These are phyloP conservation scores for Phytophthora uliginosa DNA, from an alignment of 352 stramenopile genomes.

Conservation along the genomic window DNA sequence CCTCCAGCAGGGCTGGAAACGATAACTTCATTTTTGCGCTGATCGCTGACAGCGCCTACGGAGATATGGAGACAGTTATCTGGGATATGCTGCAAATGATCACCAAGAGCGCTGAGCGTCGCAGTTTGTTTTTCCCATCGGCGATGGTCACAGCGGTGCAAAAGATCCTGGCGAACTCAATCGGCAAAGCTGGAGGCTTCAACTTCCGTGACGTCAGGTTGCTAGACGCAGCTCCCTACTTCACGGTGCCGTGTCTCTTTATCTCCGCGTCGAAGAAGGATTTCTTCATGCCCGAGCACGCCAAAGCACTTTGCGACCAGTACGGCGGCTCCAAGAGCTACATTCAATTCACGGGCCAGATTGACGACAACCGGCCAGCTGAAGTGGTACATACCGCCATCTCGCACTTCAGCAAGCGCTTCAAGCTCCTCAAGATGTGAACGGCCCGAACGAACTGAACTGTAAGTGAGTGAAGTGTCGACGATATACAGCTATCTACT, in stretches of 20 bases:
- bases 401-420: conserved; percentile 45
- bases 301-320: conserved; percentile 53
- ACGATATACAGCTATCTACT: too few relatives aligned
- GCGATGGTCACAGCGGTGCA: conserved; percentile 74
- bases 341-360: conserved; percentile 60
- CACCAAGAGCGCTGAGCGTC: conserved; percentile 74
- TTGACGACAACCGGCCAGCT: conserved; percentile 70
- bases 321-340: conserved; percentile 77
- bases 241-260: conserved; percentile 72
- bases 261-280: conserved; percentile 77
- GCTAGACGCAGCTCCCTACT: conserved; percentile 49
- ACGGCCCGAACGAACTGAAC: not conserved
- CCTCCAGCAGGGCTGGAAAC: conserved; percentile 14
- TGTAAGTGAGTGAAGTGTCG: too few relatives aligned
- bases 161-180: conserved; percentile 76
- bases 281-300: conserved; percentile 76
- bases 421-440: conserved; percentile 31
- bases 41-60: conserved; percentile 70
- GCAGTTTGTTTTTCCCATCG: conserved; percentile 67
- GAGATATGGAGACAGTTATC: conserved; percentile 83
- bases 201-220: conserved; percentile 63
- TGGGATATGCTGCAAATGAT: conserved; percentile 81
- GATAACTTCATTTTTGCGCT: conserved; percentile 75
- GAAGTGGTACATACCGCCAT: conserved; percentile 56
- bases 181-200: conserved; percentile 72